phyloP scores from a whole-genome alignment of 805 yeast species.

The Metschnikowia drakensbergensis region DNA sequence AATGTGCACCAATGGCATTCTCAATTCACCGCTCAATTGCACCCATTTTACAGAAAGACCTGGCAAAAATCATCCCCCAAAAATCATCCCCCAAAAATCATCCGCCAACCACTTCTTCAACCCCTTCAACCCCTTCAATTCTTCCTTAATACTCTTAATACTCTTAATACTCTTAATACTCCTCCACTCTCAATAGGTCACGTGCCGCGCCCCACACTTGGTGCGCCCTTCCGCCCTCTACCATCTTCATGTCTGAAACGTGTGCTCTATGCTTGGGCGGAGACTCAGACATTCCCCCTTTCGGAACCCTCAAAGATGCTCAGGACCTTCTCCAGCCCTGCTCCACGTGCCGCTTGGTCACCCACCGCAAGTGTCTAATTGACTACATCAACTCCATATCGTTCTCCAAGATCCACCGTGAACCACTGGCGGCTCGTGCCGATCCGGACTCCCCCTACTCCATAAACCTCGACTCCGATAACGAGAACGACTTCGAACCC shows the following conservation, averaged over 20 bases:
- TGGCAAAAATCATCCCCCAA: too few species aligned
- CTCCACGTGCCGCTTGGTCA: slow-evolving; percentile 32
- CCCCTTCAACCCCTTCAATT: too few species aligned
- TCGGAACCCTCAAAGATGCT: slow-evolving; percentile 34
- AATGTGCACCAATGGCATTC: too few species aligned
- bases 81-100: too few species aligned
- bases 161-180: too few species aligned
- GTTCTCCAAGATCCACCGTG: slow-evolving; percentile 13
- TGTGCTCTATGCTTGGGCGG: slow-evolving; percentile 41
- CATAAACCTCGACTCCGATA: not conserved
- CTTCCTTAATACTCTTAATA: too few species aligned
- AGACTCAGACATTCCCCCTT: slow-evolving; percentile 37
- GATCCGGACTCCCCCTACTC: not conserved
- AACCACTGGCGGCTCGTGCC: not conserved
- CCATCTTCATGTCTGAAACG: slow-evolving; percentile 9
- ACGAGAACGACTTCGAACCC: slow-evolving; percentile 2
- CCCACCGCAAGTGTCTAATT: slow-evolving; percentile 37
- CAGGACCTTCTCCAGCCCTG: slow-evolving; percentile 37
- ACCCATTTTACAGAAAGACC: too few species aligned
- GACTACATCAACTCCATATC: slow-evolving; percentile 41
- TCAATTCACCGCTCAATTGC: too few species aligned
- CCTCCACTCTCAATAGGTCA: too few species aligned
- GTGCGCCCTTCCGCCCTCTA: not conserved
- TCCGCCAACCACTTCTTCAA: too few species aligned
- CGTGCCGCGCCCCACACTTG: too few species aligned